phyloP scores from a whole-genome alignment of 2,329 filamentous ascomycete species.

The Cryphonectria carpinicola region DNA sequence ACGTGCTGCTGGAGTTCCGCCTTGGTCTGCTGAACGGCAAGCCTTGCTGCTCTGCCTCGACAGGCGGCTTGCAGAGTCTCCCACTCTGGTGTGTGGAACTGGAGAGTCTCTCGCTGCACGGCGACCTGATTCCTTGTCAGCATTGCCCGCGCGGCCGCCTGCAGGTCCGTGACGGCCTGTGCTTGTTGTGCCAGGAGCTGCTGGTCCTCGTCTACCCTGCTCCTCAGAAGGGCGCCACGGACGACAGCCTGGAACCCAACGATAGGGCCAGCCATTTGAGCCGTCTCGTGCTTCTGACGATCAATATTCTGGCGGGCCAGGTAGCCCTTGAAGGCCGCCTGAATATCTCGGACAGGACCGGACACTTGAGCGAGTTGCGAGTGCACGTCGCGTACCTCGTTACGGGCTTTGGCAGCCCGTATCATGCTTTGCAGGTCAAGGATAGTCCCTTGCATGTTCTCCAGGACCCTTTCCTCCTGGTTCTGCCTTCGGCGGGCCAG shows the following conservation, averaged over 20 bases:
- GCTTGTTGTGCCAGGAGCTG: conserved; percentile 56
- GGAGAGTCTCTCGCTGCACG: conserved; percentile 54
- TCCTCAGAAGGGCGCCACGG: conserved; percentile 68
- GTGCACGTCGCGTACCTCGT: conserved; percentile 59
- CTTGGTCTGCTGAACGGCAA: conserved; percentile 48
- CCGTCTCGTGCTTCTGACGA: conserved; percentile 60
- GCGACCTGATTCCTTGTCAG: conserved; percentile 60
- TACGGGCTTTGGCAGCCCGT: conserved; percentile 67
- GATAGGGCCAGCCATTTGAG: conserved; percentile 55
- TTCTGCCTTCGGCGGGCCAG: conserved; percentile 68
- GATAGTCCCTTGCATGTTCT: conserved; percentile 71
- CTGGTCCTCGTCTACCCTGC: conserved; percentile 57
- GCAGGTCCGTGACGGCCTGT: conserved; percentile 58
- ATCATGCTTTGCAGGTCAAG: conserved; percentile 82
- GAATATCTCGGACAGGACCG: conserved; percentile 67
- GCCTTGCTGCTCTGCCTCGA: conserved; percentile 54
- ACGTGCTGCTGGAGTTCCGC: conserved; percentile 52
- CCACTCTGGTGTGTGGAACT: conserved; percentile 54
- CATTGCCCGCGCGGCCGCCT: conserved; percentile 69
- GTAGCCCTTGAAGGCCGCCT: conserved; percentile 69
- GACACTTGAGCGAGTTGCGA: conserved; percentile 65
- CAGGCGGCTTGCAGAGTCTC: conserved; percentile 51
- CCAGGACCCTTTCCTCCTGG: conserved; percentile 69
- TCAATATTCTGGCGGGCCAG: conserved; percentile 62
- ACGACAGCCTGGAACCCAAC: conserved; percentile 64